Evolutionary conservation across 2,329 filamentous ascomycete genomes (phyloP).

Genomic region (Teratosphaeriaceae sp.): DNA sequence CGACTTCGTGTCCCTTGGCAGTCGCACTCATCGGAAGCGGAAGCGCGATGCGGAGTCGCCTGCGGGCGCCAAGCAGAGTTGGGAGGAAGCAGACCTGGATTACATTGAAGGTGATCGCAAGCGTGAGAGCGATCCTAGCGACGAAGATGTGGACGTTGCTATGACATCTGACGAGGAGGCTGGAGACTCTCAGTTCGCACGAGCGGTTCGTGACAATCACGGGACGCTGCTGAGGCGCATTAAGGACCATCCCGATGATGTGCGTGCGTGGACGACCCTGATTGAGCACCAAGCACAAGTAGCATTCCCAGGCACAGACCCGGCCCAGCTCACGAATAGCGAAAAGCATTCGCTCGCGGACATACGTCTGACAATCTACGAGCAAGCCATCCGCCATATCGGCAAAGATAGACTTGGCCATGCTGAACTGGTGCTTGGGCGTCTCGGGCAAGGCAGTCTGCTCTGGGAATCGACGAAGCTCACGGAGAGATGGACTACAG

Average conservation of each 20-base stretch:
- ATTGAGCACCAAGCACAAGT: conserved; percentile 70
- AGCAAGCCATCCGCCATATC: conserved; percentile 63
- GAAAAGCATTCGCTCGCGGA: conserved; percentile 66
- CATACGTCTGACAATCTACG: conserved; percentile 72
- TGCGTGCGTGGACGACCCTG: conserved; percentile 70
- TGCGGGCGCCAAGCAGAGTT: not conserved
- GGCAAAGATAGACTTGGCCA: conserved; percentile 39
- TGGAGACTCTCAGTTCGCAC: conserved; percentile 9
- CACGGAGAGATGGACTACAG: conserved; percentile 58
- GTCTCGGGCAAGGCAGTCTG: conserved; percentile 67
- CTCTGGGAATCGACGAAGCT: conserved; percentile 64
- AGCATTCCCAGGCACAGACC: conserved; percentile 45
- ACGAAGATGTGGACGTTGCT: conserved; percentile 33
- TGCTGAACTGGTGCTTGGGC: conserved; percentile 56
- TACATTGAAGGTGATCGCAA: conserved; percentile 31
- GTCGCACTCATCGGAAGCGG: conserved; percentile 10
- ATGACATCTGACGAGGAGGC: conserved; percentile 20
- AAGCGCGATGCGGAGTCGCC: conserved; percentile 13
- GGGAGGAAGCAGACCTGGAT: conserved; percentile 29
- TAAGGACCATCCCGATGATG: conserved; percentile 58
- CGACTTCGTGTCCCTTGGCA: not conserved
- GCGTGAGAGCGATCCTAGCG: conserved; percentile 14
- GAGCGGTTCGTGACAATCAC: conserved; percentile 44
- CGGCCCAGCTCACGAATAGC: conserved; percentile 46
- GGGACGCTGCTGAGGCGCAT: conserved; percentile 58